These are phyloP conservation scores for Corylus americana DNA, from an alignment of 306 rosid genomes.

Conservation along the genomic window DNA sequence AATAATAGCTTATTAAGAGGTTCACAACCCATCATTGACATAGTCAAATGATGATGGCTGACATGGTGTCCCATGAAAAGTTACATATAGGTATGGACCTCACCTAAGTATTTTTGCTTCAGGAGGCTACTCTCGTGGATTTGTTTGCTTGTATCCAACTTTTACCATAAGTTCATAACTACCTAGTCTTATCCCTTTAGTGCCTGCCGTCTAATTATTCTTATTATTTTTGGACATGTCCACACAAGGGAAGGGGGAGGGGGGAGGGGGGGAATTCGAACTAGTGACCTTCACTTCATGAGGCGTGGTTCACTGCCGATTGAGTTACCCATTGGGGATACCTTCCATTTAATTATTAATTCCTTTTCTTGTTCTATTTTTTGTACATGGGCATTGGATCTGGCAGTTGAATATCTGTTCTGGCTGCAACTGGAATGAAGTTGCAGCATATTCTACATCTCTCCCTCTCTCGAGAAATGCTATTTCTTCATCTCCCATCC, in stretches of 20 bases:
- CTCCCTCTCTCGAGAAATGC: too few relatives aligned
- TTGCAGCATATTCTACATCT: neutral
- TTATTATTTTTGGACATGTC: too few relatives aligned
- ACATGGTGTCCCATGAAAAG: neutral
- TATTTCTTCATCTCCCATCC: too few relatives aligned
- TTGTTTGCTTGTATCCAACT: neutral
- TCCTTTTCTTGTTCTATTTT: neutral
- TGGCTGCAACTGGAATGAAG: neutral
- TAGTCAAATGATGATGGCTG: neutral
- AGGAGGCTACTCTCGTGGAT: neutral
- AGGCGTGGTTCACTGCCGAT: too few relatives aligned
- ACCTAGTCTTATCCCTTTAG: neutral
- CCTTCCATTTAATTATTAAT: neutral
- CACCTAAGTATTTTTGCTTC: neutral
- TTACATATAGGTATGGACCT: neutral
- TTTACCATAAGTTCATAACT: neutral
- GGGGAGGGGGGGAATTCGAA: too few relatives aligned
- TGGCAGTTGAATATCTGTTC: neutral
- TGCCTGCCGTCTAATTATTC: neutral
- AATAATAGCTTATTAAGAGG: neutral
- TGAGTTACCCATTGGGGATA: too few relatives aligned
- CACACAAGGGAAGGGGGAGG: too few relatives aligned
- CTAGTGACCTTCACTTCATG: too few relatives aligned
- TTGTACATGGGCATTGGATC: neutral
- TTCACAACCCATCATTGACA: neutral